These are phyloP conservation scores for Schizophyllum amplum DNA, from an alignment of 1,284 basidiomycete species.

Conservation along the genomic window DNA sequence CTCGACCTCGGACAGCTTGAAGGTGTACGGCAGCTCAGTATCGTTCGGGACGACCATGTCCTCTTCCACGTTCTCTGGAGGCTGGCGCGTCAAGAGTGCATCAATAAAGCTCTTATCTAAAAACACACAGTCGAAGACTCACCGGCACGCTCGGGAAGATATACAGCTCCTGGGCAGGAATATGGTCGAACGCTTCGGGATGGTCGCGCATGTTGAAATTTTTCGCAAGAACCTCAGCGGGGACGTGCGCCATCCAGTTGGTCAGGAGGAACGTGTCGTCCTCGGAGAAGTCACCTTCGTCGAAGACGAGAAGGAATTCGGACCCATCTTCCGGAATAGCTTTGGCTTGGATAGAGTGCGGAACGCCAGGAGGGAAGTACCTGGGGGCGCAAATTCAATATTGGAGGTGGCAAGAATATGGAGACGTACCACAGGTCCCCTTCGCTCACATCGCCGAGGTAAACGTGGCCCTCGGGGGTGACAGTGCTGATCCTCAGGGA, in stretches of 20 bases:
- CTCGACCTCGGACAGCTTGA: constrained; percentile 37
- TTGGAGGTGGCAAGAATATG: too few species aligned
- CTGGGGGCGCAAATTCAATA: constrained; percentile 51
- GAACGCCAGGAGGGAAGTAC: constrained; percentile 51
- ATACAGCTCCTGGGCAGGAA: constrained; percentile 42
- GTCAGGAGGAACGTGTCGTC: constrained; percentile 46
- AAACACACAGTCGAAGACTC: constrained; percentile 13
- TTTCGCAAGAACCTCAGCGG: constrained; percentile 46
- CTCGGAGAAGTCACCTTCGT: constrained; percentile 43
- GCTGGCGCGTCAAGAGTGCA: constrained; percentile 22
- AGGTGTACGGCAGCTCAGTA: constrained; percentile 51
- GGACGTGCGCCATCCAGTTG: constrained; percentile 33
- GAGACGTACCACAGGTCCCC: constrained; percentile 24
- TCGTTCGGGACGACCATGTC: constrained; percentile 29
- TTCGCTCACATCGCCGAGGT: constrained; percentile 28
- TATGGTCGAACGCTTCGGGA: constrained; percentile 30
- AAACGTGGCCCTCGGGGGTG: constrained; percentile 54
- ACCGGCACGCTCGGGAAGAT: constrained; percentile 56
- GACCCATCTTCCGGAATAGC: constrained; percentile 34
- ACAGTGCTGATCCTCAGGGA: constrained; percentile 46
- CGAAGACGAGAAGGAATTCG: constrained; percentile 56
- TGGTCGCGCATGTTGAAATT: constrained; percentile 33
- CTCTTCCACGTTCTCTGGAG: constrained; percentile 28
- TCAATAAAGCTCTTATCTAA: too few species aligned
- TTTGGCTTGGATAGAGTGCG: constrained; percentile 47